phyloP scores from a whole-genome alignment of 2,329 filamentous ascomycete genomes.

The Biscogniauxia sp. region DNA sequence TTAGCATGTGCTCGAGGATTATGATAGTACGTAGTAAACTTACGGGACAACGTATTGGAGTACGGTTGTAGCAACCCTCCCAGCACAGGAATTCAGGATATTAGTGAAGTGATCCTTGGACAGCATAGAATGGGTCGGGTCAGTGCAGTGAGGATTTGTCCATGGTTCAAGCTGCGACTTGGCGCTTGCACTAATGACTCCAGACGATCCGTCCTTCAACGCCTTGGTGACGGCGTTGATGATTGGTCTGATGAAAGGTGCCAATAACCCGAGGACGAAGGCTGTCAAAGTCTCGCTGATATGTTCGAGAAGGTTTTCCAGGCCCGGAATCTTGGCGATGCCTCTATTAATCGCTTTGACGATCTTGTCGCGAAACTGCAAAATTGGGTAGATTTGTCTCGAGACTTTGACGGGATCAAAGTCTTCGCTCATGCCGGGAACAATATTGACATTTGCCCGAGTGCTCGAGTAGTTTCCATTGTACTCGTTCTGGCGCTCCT shows the following conservation, averaged over 20 bases:
- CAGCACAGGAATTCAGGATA: slow-evolving; percentile 73
- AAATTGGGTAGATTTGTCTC: slow-evolving; percentile 87
- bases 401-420: slow-evolving; percentile 78
- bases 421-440: slow-evolving; percentile 71
- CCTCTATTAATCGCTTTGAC: slow-evolving; percentile 81
- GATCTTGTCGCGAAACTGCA: slow-evolving; percentile 91
- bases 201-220: slow-evolving; percentile 81
- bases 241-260: slow-evolving; percentile 88
- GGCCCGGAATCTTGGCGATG: slow-evolving; percentile 87
- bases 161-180: slow-evolving; percentile 77
- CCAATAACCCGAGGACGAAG: slow-evolving; percentile 85
- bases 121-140: slow-evolving; percentile 80
- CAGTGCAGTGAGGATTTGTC: slow-evolving; percentile 70
- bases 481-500: slow-evolving; percentile 41
- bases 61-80: slow-evolving; percentile 69
- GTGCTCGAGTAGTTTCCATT: slow-evolving; percentile 29
- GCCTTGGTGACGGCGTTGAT: slow-evolving; percentile 82
- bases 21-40: slow-evolving; percentile 30
- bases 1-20: slow-evolving; percentile 18
- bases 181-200: slow-evolving; percentile 64
- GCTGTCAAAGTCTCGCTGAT: slow-evolving; percentile 91
- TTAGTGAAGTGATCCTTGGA: slow-evolving; percentile 86
- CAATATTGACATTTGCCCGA: slow-evolving; percentile 53
- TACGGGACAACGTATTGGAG: slow-evolving; percentile 83
- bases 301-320: slow-evolving; percentile 87